These are phyloP conservation scores for Byssochlamys sp. DNA, from an alignment of 2,329 filamentous ascomycete species.

Conservation along the genomic window DNA sequence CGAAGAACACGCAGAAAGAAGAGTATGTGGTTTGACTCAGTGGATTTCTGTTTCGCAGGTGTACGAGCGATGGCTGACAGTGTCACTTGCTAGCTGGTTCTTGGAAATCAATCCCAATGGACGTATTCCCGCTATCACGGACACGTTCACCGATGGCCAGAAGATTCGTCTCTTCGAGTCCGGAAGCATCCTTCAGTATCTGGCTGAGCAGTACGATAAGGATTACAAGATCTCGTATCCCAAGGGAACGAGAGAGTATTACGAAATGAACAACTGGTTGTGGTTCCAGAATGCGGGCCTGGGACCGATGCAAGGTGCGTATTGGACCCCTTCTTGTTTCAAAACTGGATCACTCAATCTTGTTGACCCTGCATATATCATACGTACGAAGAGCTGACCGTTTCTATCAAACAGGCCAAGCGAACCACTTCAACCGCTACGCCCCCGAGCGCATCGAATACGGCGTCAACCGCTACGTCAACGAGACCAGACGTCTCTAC, in stretches of 20 bases:
- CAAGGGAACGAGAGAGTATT: conserved; percentile 59
- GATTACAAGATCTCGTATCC: conserved; percentile 78
- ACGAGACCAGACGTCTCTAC: conserved; percentile 76
- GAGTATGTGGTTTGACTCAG: conserved; percentile 21
- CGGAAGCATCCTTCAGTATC: conserved; percentile 34
- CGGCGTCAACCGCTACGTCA: conserved; percentile 69
- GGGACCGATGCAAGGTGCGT: conserved; percentile 53
- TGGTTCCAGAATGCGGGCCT: conserved; percentile 72
- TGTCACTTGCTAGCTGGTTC: conserved; percentile 53
- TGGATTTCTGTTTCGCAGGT: neutral
- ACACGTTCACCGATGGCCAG: conserved; percentile 64
- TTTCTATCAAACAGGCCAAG: conserved; percentile 44
- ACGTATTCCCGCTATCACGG: conserved; percentile 77
- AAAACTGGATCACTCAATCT: too few relatives aligned
- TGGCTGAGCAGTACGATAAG: conserved; percentile 69
- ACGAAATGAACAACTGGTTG: conserved; percentile 70
- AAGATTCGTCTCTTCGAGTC: conserved; percentile 71
- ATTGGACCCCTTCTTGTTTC: neutral
- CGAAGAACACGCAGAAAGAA: conserved; percentile 70
- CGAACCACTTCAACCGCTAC: conserved; percentile 76
- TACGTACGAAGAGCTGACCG: neutral
- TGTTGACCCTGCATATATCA: neutral
- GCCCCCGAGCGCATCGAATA: conserved; percentile 75
- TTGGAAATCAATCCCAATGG: conserved; percentile 87
- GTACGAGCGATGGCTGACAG: neutral